Evolutionary conservation across 2,329 filamentous ascomycete genomes (phyloP), one percentile per base, ranked within the genome.

Genomic region (Emmonsia crescens): DNA sequence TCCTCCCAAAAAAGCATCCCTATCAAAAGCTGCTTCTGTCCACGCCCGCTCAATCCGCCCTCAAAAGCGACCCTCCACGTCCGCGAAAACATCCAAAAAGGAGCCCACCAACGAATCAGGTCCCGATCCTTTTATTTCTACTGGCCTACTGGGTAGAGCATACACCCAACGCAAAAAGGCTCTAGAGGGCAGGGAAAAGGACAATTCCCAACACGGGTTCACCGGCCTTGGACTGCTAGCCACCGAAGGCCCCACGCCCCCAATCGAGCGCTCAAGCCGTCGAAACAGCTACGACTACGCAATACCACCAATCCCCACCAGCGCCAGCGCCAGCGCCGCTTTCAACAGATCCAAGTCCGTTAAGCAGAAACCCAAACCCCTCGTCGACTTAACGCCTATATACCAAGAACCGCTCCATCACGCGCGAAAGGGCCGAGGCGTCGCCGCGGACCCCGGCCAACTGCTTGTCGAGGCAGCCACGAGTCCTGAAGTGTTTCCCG

Each of bases 351-450:
- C 77, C n/a, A 73, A 72, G n/a, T 82, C 82, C 1, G 66, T 72
- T 58, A 71, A 68, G 5, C 76, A 73, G 29, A 76, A 73, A 67
- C 79, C 79, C 2, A 85, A 84, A 64, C 87, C 88, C 1, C 78
- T 91, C 5, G 75, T 91, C 36, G 88, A 89, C 68, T 79, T 91
- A 48, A 85, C 85, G 0, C 84, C 85, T 0, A 78, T 79, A 57
- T 88, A 86, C 68, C 79, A 81, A 57, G 85, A 88, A 64, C 80
- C 85, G 6, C 86, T 86, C 1, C 72, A 74, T 46, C 71, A 75
- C 62, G 64, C 61, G 5, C 68, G 69, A 33, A 74, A 72, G 59
- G 74, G 72, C 3, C 69, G 71, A 56, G 75, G 73, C n/a, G 68
- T 77, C 9, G 6, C 60, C 31, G 86, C 71, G n/a, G 73, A 73